phyloP scores from a whole-genome alignment of 345 rosid genomes.

The Barbarea vulgaris region DNA sequence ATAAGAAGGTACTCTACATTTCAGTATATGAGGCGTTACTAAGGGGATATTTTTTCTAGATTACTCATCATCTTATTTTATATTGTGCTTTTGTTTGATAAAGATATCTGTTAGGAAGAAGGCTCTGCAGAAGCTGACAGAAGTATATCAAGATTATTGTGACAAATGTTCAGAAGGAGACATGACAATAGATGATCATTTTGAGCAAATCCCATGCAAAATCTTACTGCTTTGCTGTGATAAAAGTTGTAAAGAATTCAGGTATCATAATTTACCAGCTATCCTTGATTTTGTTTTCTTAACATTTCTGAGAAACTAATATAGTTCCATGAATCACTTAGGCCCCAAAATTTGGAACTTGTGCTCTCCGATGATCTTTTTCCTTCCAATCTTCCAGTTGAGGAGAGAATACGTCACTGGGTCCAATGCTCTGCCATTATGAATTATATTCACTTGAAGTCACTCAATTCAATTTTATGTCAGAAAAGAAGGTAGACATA shows the following conservation, averaged over 20 bases:
- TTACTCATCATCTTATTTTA: conserved; percentile 16
- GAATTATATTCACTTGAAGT: conserved; percentile 68
- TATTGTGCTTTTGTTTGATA: conserved; percentile 36
- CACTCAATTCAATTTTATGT: conserved; percentile 62
- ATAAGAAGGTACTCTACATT: conserved; percentile 71
- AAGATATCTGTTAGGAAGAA: conserved; percentile 87
- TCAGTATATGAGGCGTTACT: conserved; percentile 8
- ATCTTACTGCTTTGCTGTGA: conserved; percentile 76
- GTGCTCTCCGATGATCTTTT: conserved; percentile 74
- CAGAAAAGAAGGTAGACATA: conserved; percentile 72
- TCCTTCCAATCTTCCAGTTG: conserved; percentile 59
- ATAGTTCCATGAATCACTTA: conserved; percentile 29
- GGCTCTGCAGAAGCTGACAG: conserved; percentile 75
- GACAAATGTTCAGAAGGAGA: conserved; percentile 66
- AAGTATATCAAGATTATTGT: conserved; percentile 82
- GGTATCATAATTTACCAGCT: conserved; percentile 48
- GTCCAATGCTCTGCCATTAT: conserved; percentile 70
- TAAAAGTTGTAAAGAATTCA: conserved; percentile 75
- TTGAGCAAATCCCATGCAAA: conserved; percentile 90
- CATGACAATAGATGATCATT: conserved; percentile 55
- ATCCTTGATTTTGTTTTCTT: neutral
- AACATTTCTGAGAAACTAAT: conserved; percentile 21
- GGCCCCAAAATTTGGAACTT: conserved; percentile 77
- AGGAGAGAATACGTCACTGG: conserved; percentile 81
- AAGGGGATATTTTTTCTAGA: neutral